Base-by-base conservation (phyloP, 1,139 yeast species). In the Magnusiomyces ingens region DNA sequence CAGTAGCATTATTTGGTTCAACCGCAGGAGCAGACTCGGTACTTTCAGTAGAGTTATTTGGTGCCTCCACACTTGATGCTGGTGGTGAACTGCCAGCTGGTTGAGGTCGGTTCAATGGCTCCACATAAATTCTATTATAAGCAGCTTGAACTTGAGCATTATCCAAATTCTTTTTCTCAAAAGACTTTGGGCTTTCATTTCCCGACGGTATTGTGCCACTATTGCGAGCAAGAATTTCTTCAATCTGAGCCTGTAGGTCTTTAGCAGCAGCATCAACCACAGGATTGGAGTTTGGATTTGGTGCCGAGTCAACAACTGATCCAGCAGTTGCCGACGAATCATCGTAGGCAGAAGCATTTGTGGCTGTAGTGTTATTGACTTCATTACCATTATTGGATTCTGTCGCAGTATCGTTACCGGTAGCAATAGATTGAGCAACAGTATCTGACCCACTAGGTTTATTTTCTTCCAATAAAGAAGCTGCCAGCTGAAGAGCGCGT, bases 401-500 rank as follows among this genome's bases (percentile, higher is more conserved):
- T 11, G 19, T 29, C 11, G 45, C 17, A 36, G 15, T 36, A 6
- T 48, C 36, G 21, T 48, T 42, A 43, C 17, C 22, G 22, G 42
- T 42, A 22, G 43, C 48, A 38, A 41, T 22, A 46, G 53, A n/a
- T n/a, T 22, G 45, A 21, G 51, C 52, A 42, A 48, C 37, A 11
- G 48, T 21, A 35, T 48, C 45, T 17, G 56, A 52, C 8, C 32
- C 8, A 26, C 32, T 8, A 26, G 32, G 8, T 26, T 26, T 26
- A 12, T 44, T 44, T 44, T 44, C 32, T 11, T 29, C 13, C 4
- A 46, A 29, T 32, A 46, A 21, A 12, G 49, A 46, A 6, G 52
- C 58, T 13, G 54, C 54, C 41, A 54, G 37, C 46, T 54, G 56
- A 11, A 55, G 49, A 43, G 53, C 53, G 41, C 51, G 48, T 11